Conservation (phyloP, 345 rosid genomes). For the Arabis alpina region DNA sequence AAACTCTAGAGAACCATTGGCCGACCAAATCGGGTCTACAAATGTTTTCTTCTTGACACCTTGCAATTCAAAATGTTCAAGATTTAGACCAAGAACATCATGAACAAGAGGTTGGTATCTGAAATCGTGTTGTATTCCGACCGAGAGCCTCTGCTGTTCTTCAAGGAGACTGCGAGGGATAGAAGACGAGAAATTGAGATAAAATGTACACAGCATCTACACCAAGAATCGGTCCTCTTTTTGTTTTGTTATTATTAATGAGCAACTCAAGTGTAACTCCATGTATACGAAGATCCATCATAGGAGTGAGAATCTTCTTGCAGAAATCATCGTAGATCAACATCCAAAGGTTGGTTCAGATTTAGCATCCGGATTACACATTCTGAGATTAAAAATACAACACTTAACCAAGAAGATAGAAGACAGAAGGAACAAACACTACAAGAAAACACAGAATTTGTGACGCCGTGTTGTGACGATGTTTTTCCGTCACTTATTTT, state of each 20-base stretch:
- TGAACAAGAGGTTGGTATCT: slow-evolving; percentile 85
- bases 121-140: slow-evolving; percentile 83
- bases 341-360: slow-evolving; percentile 72
- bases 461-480: no score
- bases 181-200: slow-evolving; percentile 73
- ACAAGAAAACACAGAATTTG: no score
- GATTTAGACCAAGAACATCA: slow-evolving; percentile 72
- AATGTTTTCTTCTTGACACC: no score
- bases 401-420: no score
- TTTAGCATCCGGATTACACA: slow-evolving; percentile 76
- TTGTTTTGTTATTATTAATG: slow-evolving; percentile 50
- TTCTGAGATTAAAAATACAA: slow-evolving; percentile 48
- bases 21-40: slow-evolving; percentile 75
- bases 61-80: slow-evolving; percentile 63
- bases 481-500: no score
- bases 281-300: slow-evolving; percentile 79
- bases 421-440: no score
- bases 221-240: slow-evolving; percentile 62
- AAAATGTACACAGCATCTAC: slow-evolving; percentile 75
- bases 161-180: slow-evolving; percentile 72
- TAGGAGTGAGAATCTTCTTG: slow-evolving; percentile 63
- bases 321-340: slow-evolving; percentile 75
- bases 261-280: slow-evolving; percentile 74
- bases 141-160: slow-evolving; percentile 55
- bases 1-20: slow-evolving; percentile 72